Base-by-base conservation (phyloP, 176 grass and related monocot species). In the Puccinellia tenuiflora region DNA sequence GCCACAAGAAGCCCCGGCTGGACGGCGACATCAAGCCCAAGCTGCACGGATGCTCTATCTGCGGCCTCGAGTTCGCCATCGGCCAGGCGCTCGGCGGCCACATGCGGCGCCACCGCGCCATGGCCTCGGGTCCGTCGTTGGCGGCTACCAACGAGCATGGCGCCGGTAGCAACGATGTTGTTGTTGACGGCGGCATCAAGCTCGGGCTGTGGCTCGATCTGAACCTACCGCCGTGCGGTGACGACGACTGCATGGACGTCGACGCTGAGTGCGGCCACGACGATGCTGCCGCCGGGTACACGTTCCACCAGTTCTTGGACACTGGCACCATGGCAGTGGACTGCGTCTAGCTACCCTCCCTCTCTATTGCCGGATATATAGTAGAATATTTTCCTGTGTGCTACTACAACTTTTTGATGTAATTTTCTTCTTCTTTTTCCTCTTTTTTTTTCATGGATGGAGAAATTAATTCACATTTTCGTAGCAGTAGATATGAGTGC, bases 1-100 rank as follows among this genome's bases (percentile, higher is more conserved):
- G 96, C 87, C 96, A 99, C 89, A 99, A 99, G 82, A 99, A 96
- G 76, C 89, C 85, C 7, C 81, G 85, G 83, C 35, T 95, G 17
- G 68, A 84, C 45, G 91, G 79, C 33, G 43, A n/a, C 25, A 85
- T 81, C 46, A 92, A 81, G 85, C 87, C 87, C 38, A 92, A 86
- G 86, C 47, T 86, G 62, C 88, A 94, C 39, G 80, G 89, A 39
- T 94, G 92, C 88, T 91, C 92, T 21, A 21, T 94, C 53, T 91
- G 88, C 56, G 92, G 88, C 12, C 88, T 91, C 48, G 88, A 94
- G 86, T 94, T 94, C 76, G 83, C 92, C 20, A 54, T 94, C 33
- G 92, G 92, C 1, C 92, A 94, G 86, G 92, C 92, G 0, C 81
- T 94, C 21, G 92, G 92, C 7, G 92, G 92, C 5, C 92, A 94